Evolutionary conservation across 495 filamentous ascomycete genomes (phyloP), one percentile per base, ranked within the genome.

Genomic region (Podospora appendiculata): DNA sequence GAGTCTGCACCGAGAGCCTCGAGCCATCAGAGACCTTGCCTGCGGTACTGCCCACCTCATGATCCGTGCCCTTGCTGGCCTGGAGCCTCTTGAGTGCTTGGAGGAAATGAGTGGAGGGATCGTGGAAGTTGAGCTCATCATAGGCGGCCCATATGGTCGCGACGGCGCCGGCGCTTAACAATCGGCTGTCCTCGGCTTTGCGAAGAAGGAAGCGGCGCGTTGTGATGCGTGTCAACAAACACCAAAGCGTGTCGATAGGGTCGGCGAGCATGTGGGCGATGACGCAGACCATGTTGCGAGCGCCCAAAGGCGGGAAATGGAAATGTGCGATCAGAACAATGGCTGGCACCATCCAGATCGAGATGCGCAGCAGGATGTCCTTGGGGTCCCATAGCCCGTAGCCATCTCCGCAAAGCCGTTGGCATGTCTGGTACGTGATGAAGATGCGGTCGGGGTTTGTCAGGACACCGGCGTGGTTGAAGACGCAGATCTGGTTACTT

Each of bases 191-290:
- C 41, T 43, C 34, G 12, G 58, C 55, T 19, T 11, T 45, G 6
- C 38, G 19, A 12, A 35, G 34, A 1, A 58, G 43, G 9, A 42
- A 18, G 8, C 55, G 46, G 14, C 55, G 47, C 8, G 45, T 43
- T 11, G 52, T 45, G 8, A 44, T 46, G 12, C 58, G 51, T 6
- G 55, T 61, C 41, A 61, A 25, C 9, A 61, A 43, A 35, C 55
- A 53, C 55, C 55, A 51, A n/a, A 61, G 35, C 19, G 45, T 61
- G 19, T 57, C 58, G 33, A 61, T 55, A 5, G 58, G 58, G 25
- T 61, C 55, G 12, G 49, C 58, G 14, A 61, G 19, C n/a, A 54
- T 47, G 19, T 61, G 58, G 4, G 33, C 34, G 12, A 54, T 34
- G 8, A 55, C 41, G 16, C 18, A 32, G 39, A 40, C 9, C 12